phyloP scores from a whole-genome alignment of 169 alveolate genomes.

The Eimeria acervulina region DNA sequence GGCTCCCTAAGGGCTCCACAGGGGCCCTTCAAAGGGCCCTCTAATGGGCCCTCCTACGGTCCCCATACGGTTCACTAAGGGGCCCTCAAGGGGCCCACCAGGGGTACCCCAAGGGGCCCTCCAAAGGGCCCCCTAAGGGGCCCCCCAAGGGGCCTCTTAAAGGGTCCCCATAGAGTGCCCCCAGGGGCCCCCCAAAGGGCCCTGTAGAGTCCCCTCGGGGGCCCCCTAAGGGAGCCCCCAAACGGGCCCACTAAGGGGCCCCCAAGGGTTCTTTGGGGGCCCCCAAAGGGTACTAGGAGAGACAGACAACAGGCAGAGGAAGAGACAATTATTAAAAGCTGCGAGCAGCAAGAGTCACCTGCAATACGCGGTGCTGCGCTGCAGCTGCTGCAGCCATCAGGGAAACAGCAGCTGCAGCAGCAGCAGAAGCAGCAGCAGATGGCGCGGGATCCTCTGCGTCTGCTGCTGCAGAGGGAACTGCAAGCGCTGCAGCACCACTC shows the following conservation, averaged over 20 bases:
- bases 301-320: too few species aligned
- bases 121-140: too few species aligned
- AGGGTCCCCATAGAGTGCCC: background rate
- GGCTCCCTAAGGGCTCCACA: background rate
- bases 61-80: background rate
- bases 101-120: too few species aligned
- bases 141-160: too few species aligned
- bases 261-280: too few species aligned
- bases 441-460: background rate
- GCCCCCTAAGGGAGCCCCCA: background rate
- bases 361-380: background rate
- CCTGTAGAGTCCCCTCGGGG: background rate
- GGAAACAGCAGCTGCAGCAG: background rate
- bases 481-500: background rate
- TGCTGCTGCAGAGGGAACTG: background rate
- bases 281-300: too few species aligned
- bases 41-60: background rate
- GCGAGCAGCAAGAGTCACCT: background rate
- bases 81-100: background rate
- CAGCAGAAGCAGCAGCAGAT: too few species aligned
- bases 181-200: background rate
- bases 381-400: constrained; percentile 25
- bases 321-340: background rate
- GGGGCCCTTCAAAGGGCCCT: too few species aligned
- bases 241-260: background rate